A percentile compares a stretch with the other conserved stretches of the same genome.
Evolutionary conservation across 2,329 filamentous ascomycete species (phyloP).

Genomic region (Chrysoporthe puriensis): DNA sequence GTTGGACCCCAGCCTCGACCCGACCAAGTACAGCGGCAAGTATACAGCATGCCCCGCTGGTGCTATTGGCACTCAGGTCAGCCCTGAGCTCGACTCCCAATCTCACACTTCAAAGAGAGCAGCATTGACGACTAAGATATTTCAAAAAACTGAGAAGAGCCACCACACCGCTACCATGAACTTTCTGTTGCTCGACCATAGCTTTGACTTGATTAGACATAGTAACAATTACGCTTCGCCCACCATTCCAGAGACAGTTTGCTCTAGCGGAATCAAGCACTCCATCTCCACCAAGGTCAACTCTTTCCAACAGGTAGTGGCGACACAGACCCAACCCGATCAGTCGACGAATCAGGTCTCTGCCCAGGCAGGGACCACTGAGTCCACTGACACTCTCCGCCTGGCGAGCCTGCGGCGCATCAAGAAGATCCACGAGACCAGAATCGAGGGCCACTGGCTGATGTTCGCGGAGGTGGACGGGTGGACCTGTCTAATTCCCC

Average conservation of each 20-base stretch:
- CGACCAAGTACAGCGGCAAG: neutral
- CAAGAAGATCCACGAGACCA: constrained; percentile 25
- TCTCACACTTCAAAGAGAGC: neutral
- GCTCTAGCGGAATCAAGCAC: neutral
- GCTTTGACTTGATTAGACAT: neutral
- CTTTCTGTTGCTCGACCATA: neutral
- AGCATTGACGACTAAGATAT: neutral
- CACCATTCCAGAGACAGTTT: neutral
- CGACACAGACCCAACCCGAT: neutral
- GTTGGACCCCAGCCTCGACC: neutral
- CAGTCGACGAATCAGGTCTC: neutral
- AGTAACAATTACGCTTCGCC: neutral
- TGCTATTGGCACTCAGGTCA: neutral
- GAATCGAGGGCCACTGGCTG: neutral
- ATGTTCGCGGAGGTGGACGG: constrained; percentile 33
- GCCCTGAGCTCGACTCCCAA: neutral
- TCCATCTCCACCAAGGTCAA: neutral
- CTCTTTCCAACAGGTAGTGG: neutral
- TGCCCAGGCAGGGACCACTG: neutral
- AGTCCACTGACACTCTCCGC: constrained; percentile 13
- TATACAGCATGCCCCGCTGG: neutral
- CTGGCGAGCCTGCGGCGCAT: constrained; percentile 23
- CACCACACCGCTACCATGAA: neutral
- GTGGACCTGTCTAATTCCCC: constrained; percentile 34
- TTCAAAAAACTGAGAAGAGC: neutral